Base-by-base conservation (phyloP, 2,329 filamentous ascomycete genomes). In the Nemania sp. region DNA sequence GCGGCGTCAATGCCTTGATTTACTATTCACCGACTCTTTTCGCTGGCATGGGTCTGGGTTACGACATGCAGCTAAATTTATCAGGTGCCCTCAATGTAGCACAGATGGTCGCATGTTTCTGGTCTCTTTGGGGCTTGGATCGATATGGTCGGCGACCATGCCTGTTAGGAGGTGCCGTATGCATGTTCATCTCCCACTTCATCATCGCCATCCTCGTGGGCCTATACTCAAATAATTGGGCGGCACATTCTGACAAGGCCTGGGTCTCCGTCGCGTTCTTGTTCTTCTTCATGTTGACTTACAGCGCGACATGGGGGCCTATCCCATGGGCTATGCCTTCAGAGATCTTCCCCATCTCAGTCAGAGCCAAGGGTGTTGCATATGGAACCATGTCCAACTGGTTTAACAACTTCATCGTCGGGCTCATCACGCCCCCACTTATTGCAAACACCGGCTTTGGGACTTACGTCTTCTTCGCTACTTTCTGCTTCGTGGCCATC, bases 341-440 rank as follows among this genome's bases (percentile, higher is more conserved):
- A 5, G 89, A 92, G 73, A 86, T 91, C 10, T 92, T 90, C 75
- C 87, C 89, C 0, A 84, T 83, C 0, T 86, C 85, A 1, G 80
- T 90, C 0, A 82, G 89, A 10, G 87, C 89, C 1, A 91, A 92
- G 75, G 89, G 89, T 27, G 86, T 89, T 2, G 86, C 88, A 0
- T 80, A 90, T 11, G 85, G 85, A 0, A 89, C 87, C 0, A 86
- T 83, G 67, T 85, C 84, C 1, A 90, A 88, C 74, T 91, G 89
- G 82, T 73, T 90, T 2, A 88, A 86, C 75, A 90, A 90, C 75
- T 90, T 90, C 70, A 85, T 89, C 58, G 87, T 90, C 27, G 80
- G 87, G 10, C 78, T 90, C 13, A 83, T 89, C 38, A 89, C 87
- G 0, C 89, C 88, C 0, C 86, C 87, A 0, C 81, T 90, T 3